These are phyloP conservation scores for Ilyonectria destructans DNA, from an alignment of 2,329 filamentous ascomycete genomes.

Conservation along the genomic window DNA sequence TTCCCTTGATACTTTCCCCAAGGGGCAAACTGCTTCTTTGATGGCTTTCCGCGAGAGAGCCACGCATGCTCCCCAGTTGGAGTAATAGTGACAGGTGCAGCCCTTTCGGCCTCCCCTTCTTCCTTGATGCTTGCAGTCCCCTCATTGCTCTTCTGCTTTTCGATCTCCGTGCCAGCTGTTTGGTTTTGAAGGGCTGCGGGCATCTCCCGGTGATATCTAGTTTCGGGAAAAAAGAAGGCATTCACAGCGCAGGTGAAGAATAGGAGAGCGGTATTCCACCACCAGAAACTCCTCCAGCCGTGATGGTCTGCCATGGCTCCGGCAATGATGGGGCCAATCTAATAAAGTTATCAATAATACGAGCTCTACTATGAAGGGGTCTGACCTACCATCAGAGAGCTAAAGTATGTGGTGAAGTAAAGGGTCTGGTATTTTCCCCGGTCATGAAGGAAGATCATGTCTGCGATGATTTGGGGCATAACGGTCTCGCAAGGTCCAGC, in stretches of 20 bases:
- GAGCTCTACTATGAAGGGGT: accelerated
- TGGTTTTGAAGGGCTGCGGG: neutral
- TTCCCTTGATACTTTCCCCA: conserved; percentile 27
- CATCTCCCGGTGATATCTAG: conserved; percentile 23
- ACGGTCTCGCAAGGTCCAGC: conserved; percentile 26
- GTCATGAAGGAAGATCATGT: conserved; percentile 31
- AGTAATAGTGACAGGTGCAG: neutral
- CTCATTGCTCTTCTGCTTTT: conserved; percentile 25
- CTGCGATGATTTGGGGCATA: conserved; percentile 31
- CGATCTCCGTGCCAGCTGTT: neutral
- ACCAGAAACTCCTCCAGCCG: conserved; percentile 27
- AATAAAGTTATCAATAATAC: neutral
- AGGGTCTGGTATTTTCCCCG: conserved; percentile 27
- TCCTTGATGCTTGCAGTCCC: conserved; percentile 20
- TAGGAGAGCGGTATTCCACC: conserved; percentile 26
- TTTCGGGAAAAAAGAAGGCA: conserved; percentile 17
- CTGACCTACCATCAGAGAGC: conserved; percentile 18
- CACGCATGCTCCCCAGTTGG: conserved; percentile 18
- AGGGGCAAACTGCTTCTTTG: conserved; percentile 20
- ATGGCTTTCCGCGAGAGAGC: conserved; percentile 27
- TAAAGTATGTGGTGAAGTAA: conserved; percentile 26
- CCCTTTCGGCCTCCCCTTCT: conserved; percentile 1
- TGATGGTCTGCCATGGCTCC: conserved; percentile 27
- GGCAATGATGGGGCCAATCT: conserved; percentile 29
- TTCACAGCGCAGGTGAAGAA: conserved; percentile 24